phyloP scores from a whole-genome alignment of 1,284 basidiomycete genomes.

The Ganoderma multipileum region DNA sequence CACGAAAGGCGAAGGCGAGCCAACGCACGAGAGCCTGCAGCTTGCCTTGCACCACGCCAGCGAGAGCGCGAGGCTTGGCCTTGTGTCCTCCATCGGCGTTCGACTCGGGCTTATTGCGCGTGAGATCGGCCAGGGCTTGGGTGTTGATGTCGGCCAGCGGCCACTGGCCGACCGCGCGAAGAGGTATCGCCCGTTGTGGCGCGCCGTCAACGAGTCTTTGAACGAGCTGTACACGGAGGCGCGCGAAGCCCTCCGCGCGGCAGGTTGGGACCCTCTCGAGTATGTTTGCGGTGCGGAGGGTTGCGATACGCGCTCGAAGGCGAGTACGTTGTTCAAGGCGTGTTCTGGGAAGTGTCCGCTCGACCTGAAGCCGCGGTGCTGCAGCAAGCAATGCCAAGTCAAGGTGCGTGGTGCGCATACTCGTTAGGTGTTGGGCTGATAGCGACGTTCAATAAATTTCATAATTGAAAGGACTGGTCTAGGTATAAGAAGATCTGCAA shows the following conservation, averaged over 20 bases:
- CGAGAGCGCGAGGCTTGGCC: conserved; percentile 21
- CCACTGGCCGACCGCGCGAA: conserved; percentile 6
- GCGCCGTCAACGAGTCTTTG: conserved; percentile 11
- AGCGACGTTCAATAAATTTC: background rate
- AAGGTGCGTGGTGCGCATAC: background rate
- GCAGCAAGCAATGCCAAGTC: too few species aligned
- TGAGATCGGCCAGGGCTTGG: conserved; percentile 14
- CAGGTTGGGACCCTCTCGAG: background rate
- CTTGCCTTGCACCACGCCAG: conserved; percentile 19
- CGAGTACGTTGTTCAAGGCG: background rate
- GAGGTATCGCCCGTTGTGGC: conserved; percentile 17
- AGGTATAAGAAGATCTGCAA: conserved; percentile 2
- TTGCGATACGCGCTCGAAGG: background rate
- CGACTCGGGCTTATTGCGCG: conserved; percentile 11
- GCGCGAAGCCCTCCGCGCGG: background rate
- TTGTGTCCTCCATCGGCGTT: conserved; percentile 14
- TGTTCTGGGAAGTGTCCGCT: background rate
- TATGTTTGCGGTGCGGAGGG: background rate
- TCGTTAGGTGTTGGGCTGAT: background rate
- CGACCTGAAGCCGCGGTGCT: background rate
- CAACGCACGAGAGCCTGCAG: conserved; percentile 9
- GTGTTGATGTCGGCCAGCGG: conserved; percentile 8
- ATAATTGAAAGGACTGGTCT: background rate
- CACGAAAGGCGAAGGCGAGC: conserved; percentile 8
- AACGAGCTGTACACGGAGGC: conserved; percentile 15